Evolutionary conservation across 208 protist species (phyloP).

Genomic region (Crithidia expoeki): DNA sequence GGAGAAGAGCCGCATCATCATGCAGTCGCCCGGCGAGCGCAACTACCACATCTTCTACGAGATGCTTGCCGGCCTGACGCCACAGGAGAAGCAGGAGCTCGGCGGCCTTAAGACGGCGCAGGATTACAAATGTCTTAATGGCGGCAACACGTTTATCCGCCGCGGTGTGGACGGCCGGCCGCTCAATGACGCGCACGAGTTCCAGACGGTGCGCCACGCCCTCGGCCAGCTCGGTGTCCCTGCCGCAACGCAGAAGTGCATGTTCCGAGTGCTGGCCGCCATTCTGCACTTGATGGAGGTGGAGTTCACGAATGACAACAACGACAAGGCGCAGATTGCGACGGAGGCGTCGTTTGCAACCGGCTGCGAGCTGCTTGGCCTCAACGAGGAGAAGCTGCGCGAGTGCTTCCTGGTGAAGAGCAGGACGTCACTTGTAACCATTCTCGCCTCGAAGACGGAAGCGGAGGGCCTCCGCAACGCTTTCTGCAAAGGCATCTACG

Average conservation of each 20-base stretch:
- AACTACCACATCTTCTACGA: slow-evolving; percentile 98
- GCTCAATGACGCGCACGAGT: slow-evolving; percentile 92
- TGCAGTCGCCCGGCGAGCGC: slow-evolving; percentile 89
- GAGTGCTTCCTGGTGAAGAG: slow-evolving; percentile 85
- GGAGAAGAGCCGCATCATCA: slow-evolving; percentile 94
- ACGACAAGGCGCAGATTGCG: slow-evolving; percentile 72
- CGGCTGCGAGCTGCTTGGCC: slow-evolving; percentile 67
- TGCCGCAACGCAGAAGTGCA: slow-evolving; percentile 50
- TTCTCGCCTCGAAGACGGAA: slow-evolving; percentile 75
- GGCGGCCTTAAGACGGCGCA: slow-evolving; percentile 67
- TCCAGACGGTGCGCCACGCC: slow-evolving; percentile 73
- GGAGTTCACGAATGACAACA: slow-evolving; percentile 77
- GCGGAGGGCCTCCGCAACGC: slow-evolving; percentile 83
- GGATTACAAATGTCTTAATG: slow-evolving; percentile 90
- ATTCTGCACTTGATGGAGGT: slow-evolving; percentile 95
- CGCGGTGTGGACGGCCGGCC: slow-evolving; percentile 79
- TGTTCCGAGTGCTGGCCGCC: slow-evolving; percentile 90
- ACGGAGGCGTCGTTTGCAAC: slow-evolving; percentile 45
- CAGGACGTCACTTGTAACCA: slow-evolving; percentile 77
- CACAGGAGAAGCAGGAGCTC: slow-evolving; percentile 71
- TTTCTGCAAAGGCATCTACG: slow-evolving; percentile 92
- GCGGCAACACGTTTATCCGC: slow-evolving; percentile 80
- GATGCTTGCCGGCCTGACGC: slow-evolving; percentile 84
- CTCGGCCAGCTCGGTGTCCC: slow-evolving; percentile 74
- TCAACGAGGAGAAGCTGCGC: slow-evolving; percentile 57